phyloP scores from a whole-genome alignment of 768 basidiomycete genomes.

The Collybia nuda region DNA sequence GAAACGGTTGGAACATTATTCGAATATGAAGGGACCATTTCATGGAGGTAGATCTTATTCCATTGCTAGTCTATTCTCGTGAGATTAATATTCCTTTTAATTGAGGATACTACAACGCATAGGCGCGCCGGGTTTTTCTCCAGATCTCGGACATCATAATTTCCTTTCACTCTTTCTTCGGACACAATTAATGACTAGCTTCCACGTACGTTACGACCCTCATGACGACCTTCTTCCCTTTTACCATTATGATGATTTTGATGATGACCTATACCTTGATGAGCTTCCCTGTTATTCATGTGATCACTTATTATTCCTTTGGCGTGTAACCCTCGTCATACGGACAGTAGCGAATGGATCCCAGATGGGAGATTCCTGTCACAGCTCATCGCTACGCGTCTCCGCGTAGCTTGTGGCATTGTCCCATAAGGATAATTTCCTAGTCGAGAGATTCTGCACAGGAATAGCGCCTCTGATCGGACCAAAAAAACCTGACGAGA shows the following conservation, averaged over 20 bases:
- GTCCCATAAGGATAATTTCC: conserved; percentile 11
- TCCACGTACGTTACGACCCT: conserved; percentile 32
- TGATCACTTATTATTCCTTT: conserved; percentile 7
- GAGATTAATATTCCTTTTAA: conserved; percentile 22
- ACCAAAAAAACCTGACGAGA: neutral
- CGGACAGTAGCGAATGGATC: conserved; percentile 4
- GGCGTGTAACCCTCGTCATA: conserved; percentile 3
- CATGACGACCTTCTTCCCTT: conserved; percentile 22
- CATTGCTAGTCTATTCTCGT: conserved; percentile 13
- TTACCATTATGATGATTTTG: conserved; percentile 26
- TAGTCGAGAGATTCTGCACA: conserved; percentile 6
- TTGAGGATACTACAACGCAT: conserved; percentile 56
- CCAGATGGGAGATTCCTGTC: neutral
- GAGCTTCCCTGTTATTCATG: conserved; percentile 14
- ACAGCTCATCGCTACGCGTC: conserved; percentile 6
- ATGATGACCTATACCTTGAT: conserved; percentile 18
- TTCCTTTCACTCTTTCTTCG: conserved; percentile 24
- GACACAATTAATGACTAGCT: conserved; percentile 25
- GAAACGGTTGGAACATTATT: conserved; percentile 68
- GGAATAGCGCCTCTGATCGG: conserved; percentile 18
- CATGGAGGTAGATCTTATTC: conserved; percentile 51
- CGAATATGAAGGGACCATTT: conserved; percentile 61
- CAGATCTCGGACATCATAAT: conserved; percentile 24
- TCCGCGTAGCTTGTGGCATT: neutral
- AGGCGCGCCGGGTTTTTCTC: conserved; percentile 19